Base-by-base conservation (phyloP, 805 yeast species). In the Saturnispora ahearnii region DNA sequence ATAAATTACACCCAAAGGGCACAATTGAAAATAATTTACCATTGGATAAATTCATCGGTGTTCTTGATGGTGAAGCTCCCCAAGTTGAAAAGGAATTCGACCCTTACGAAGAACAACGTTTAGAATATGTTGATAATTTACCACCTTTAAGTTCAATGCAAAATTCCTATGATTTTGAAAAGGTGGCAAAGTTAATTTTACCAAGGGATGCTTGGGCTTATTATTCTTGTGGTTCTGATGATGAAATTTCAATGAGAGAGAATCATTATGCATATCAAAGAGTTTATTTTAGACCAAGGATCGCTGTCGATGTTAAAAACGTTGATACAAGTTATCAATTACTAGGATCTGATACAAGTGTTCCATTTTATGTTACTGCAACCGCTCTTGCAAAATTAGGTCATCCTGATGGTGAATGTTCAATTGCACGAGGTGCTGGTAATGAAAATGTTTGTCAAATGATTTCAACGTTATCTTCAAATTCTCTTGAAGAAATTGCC, bases 311-410 rank as follows among this genome's bases (percentile, higher is more conserved):
- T 66, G 97, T 91, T 13, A 66, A 75, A n/a, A 65, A 76, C 30
- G 76, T 90, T 42, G 95, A 87, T 61, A 64, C 80, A 31, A 65
- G 82, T 10, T 83, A 95, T 9, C 73, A 78, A 5, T 78, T 91
- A 78, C 70, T 91, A 37, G 96, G 96, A n/a, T 61, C 78, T 18
- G 69, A 73, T 46, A 72, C 81, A 1, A 69, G 77, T 15, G 85
- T 81, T 12, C 98, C 98, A 13, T 88, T 91, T 64, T 91, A 90
- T 62, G 79, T 84, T 48, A 76, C 91, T 37, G 98, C 98, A 2
- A 87, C 98, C 5, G 98, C 97, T 0, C 72, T 89, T 54, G 96
- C 95, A 34, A 84, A 82, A 61, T 74, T 91, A 57, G 98, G 97
- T 3, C 93, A 90, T 61, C 88, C 88, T 2, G 96, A 87, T 38